Percentiles rank a stretch among this genome's conserved stretches.
Evolutionary conservation across 805 yeast species (phyloP).

Genomic region (Kuraishia floccosa): DNA sequence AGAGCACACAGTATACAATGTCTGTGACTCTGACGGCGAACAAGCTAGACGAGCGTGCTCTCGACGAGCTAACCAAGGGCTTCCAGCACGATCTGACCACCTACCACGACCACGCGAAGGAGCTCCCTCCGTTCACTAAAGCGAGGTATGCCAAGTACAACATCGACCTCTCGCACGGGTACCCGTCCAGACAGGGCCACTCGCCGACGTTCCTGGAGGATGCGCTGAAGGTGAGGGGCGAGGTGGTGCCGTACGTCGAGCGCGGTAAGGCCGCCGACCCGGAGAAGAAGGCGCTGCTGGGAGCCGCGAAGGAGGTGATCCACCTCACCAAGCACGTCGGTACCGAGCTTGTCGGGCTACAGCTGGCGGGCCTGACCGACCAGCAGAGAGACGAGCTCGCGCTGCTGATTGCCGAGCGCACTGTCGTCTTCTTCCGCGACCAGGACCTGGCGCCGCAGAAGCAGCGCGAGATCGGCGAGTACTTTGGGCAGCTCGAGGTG

Average conservation of each 20-base stretch:
- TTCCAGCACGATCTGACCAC: no score
- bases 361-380: conserved; percentile 26
- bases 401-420: conserved; percentile 28
- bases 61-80: no score
- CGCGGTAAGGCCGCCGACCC: conserved; percentile 26
- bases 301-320: conserved; percentile 28
- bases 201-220: conserved; percentile 28
- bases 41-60: no score
- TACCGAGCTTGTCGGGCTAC: conserved; percentile 36
- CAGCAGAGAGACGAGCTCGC: conserved; percentile 32
- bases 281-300: conserved; percentile 27
- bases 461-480: conserved; percentile 31
- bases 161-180: conserved; percentile 1
- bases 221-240: conserved; percentile 23
- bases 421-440: conserved; percentile 37
- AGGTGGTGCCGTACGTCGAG: conserved; percentile 21
- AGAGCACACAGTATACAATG: no score
- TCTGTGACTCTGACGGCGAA: no score
- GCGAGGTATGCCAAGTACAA: conserved; percentile 1
- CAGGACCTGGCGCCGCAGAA: conserved; percentile 31
- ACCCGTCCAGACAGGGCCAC: conserved; percentile 2
- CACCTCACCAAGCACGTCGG: conserved; percentile 35
- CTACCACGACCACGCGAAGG: no score
- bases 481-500: conserved; percentile 31
- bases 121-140: neutral